Base-by-base conservation (phyloP, 345 rosid species). In the Syzygium jambos region DNA sequence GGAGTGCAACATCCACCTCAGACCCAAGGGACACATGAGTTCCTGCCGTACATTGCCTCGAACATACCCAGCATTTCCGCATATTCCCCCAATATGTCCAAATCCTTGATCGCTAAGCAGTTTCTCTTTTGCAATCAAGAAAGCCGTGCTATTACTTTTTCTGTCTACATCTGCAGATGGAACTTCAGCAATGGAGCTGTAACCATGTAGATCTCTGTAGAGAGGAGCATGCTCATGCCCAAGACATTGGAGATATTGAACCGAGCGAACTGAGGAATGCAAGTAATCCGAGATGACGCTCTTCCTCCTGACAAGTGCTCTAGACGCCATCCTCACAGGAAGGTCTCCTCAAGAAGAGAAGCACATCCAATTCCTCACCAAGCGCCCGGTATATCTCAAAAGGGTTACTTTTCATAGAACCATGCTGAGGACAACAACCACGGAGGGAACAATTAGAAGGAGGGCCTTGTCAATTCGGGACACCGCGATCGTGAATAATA, bases 281-380 rank as follows among this genome's bases (percentile, higher is more conserved):
- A 93, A 78, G 89, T 93, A 91, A 92, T 92, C 92, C 12, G 92
- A 92, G 86, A 95, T 53, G 54, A 92, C 29, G 82, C 86, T 89
- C 88, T 85, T 94, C 91, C 95, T 94, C 91, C 95, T 90, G 51
- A 94, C 73, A 51, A 96, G 92, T 87, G 96, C 95, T 91, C 95
- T 94, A 52, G 96, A 93, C 82, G 96, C 95, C 98, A 96, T 96
- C 89, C 84, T 84, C 84, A 87, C 73, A 78, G n/a, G 30, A 53
- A 87, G n/a, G 84, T 89, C 85, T 61, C 87, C 83, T 61, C 87
- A 78, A 65, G 21, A 88, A 52, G 86, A 86, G 30, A 87, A 88
- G 49, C 88, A 56, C 88, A 87, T 54, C 85, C 84, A 85, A 73
- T 5, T 54, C 5, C 86, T 52, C 19, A 51, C 41, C 85, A 52